A percentile compares a stretch with the other conserved stretches of the same genome.
phyloP scores from a whole-genome alignment of 2,329 filamentous ascomycete species.

The Xylariaceae sp. region DNA sequence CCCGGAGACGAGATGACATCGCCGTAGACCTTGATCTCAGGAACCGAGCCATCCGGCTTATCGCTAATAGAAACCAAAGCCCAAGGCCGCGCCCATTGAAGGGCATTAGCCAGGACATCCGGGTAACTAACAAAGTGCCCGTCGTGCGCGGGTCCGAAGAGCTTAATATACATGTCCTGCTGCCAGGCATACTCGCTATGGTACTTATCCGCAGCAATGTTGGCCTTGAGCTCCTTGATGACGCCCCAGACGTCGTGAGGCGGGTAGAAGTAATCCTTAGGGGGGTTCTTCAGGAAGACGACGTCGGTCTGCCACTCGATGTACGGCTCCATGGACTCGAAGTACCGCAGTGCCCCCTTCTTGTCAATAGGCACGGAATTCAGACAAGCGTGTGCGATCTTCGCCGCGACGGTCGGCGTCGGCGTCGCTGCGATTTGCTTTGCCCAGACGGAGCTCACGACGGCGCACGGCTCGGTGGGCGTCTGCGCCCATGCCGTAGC shows the following conservation, averaged over 20 bases:
- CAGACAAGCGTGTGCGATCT: constrained; percentile 39
- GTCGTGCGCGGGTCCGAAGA: constrained; percentile 40
- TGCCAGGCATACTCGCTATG: constrained; percentile 41
- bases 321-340: constrained; percentile 40
- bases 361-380: constrained; percentile 41
- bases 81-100: constrained; percentile 35
- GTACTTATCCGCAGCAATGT: constrained; percentile 35
- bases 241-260: constrained; percentile 38
- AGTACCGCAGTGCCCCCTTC: constrained; percentile 37
- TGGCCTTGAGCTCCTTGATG: constrained; percentile 33
- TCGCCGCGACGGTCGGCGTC: constrained; percentile 36
- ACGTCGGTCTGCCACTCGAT: constrained; percentile 40
- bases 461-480: constrained; percentile 29
- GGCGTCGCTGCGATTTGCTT: constrained; percentile 29
- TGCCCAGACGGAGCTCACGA: constrained; percentile 32
- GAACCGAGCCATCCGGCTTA: constrained; percentile 28
- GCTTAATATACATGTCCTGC: constrained; percentile 36
- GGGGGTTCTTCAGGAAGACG: constrained; percentile 38
- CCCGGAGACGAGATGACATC: constrained; percentile 34
- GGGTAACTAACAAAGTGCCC: constrained; percentile 42
- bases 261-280: constrained; percentile 37
- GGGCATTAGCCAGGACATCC: constrained; percentile 37
- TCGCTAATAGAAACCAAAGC: constrained; percentile 33
- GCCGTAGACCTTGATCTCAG: constrained; percentile 32
- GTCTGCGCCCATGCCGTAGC: constrained; percentile 15